Base-by-base conservation (phyloP, 306 rosid genomes). In the Fragaria ananassa region DNA sequence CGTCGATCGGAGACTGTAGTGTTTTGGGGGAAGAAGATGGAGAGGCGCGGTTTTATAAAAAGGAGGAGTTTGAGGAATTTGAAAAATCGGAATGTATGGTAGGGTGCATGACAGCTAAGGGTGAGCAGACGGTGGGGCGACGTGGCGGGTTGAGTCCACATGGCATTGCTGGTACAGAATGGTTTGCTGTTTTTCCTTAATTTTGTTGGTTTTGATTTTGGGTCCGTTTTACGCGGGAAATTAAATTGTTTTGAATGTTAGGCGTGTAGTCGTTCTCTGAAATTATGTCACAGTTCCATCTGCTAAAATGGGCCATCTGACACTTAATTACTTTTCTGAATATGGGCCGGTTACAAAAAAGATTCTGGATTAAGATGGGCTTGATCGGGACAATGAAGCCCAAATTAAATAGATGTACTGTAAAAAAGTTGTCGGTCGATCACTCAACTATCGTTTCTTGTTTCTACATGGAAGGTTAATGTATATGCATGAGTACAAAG, bases 91-190 rank as follows among this genome's bases (percentile, higher is more conserved):
- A 8, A 64, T 35, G 70, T 37, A 47, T 34, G 27, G 23, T 37
- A 23, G 25, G 14, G 70, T 64, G 14, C 15, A 19, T 64, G 70
- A 64, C 70, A 35, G 70, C 70, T 64, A 64, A 35, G 70, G 70
- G 27, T 64, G 70, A 35, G 70, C 27, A 1, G 5, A 6, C 27
- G 29, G 1, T 0, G 13, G 13, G 5, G 25, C 5, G 23, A 64
- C 69, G 69, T 64, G 69, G 13, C 19, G 25, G 6, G 5, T 64
- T 37, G 0, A 2, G 1, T 64, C 70, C 27, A 35, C 47, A 27
- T 64, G 47, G 31, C 0, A 17, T 31, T 62, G 0, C 11, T 6
- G 21, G 44, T 62, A 7, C 68, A 17, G 70, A 34, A 3, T 6
- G 27, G 70, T 64, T 64, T 35, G 37, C 8, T 64, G 27, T 64